Conservation (phyloP, 2,329 filamentous ascomycete species). For the Cladophialophora bantiana region DNA sequence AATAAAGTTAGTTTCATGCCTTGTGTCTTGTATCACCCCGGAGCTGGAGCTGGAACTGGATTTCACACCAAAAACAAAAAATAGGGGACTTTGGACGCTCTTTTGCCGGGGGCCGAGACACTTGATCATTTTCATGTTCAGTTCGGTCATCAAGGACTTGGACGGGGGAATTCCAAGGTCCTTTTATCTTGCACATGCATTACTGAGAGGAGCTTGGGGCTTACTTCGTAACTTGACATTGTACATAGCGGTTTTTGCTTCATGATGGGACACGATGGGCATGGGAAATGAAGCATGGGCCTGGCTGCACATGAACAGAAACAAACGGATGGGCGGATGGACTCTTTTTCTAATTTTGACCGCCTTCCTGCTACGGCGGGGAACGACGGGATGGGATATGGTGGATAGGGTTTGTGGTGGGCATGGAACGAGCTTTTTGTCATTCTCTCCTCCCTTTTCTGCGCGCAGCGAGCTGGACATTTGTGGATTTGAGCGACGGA, state of each 20-base stretch:
- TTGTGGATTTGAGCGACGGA: slow-evolving; percentile 6
- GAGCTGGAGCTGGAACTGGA: background rate
- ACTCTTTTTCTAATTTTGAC: slow-evolving; percentile 16
- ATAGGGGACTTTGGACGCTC: background rate
- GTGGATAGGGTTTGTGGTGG: background rate
- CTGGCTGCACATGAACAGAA: slow-evolving; percentile 10
- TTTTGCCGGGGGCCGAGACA: background rate
- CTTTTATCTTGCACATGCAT: slow-evolving; percentile 25
- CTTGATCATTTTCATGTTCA: slow-evolving; percentile 12
- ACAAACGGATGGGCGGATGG: slow-evolving; percentile 17
- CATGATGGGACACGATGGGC: slow-evolving; percentile 15
- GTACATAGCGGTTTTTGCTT: slow-evolving; percentile 22
- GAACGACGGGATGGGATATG: slow-evolving; percentile 7
- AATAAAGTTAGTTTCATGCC: slow-evolving; percentile 6
- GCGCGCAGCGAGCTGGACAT: slow-evolving; percentile 13
- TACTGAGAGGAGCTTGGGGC: slow-evolving; percentile 24
- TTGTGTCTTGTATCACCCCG: slow-evolving; percentile 8
- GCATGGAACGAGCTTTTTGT: slow-evolving; percentile 7
- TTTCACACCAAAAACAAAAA: background rate
- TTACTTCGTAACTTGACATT: slow-evolving; percentile 14
- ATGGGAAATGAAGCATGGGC: slow-evolving; percentile 16
- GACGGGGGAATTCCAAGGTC: slow-evolving; percentile 7
- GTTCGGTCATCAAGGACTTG: slow-evolving; percentile 8
- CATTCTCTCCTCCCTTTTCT: background rate
- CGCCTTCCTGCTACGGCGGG: background rate